Conservation (phyloP, 768 basidiomycete genomes). For the Trametes coccinea region DNA sequence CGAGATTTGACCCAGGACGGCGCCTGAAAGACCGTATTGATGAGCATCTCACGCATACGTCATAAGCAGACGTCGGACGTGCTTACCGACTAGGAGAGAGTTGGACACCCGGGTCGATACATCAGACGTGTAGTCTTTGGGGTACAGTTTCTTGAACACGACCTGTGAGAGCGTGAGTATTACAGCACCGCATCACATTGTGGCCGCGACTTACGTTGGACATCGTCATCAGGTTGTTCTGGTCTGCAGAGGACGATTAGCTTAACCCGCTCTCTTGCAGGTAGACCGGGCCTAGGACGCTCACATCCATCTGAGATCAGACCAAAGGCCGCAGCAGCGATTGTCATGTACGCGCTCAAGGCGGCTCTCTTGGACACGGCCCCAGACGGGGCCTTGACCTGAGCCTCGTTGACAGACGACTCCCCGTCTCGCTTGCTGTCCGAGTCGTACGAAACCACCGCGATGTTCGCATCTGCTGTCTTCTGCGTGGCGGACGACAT, state of each 20-base stretch:
- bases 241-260: conserved; percentile 41
- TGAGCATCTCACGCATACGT: neutral
- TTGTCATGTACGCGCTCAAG: conserved; percentile 62
- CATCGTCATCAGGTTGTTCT: conserved; percentile 74
- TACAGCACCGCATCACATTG: neutral
- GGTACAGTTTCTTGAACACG: conserved; percentile 64
- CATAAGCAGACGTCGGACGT: neutral
- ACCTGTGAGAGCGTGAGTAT: conserved; percentile 42
- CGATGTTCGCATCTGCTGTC: conserved; percentile 9
- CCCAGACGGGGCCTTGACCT: neutral
- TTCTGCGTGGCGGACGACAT: conserved; percentile 2
- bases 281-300: conserved; percentile 4
- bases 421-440: neutral
- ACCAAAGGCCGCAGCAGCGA: conserved; percentile 63
- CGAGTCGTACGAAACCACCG: conserved; percentile 7
- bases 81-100: conserved; percentile 64
- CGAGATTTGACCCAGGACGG: conserved; percentile 58
- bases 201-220: conserved; percentile 46
- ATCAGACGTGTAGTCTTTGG: conserved; percentile 55
- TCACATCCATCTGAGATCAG: conserved; percentile 45
- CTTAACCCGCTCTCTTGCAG: neutral
- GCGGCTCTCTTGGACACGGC: conserved; percentile 40
- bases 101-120: conserved; percentile 73
- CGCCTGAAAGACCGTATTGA: conserved; percentile 41
- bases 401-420: neutral